Conservation (phyloP, 495 filamentous ascomycete species). For the Penicillium pancosmium region DNA sequence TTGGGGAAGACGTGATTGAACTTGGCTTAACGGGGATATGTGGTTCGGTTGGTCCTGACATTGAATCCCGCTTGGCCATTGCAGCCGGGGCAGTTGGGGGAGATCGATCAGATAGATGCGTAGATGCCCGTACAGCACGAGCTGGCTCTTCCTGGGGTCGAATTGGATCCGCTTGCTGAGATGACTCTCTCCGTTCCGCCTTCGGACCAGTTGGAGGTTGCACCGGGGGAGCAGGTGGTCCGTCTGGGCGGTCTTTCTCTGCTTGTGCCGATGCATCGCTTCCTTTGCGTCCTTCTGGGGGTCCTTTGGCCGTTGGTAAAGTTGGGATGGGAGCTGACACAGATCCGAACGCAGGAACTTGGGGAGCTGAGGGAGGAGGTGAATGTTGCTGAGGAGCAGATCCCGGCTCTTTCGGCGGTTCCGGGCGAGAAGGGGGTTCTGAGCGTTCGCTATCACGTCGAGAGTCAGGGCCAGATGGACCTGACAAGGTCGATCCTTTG, state of each 20-base stretch:
- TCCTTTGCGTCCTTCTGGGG: conserved; percentile 43
- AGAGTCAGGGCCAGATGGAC: conserved; percentile 33
- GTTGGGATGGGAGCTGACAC: conserved; percentile 38
- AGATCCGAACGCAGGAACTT: conserved; percentile 82
- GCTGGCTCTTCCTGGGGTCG: conserved; percentile 18
- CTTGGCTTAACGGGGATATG: conserved; percentile 25
- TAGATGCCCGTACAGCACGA: conserved; percentile 17
- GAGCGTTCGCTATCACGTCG: conserved; percentile 47
- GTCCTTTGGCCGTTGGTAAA: conserved; percentile 31
- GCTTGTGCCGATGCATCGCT: conserved; percentile 36
- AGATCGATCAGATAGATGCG: conserved; percentile 32
- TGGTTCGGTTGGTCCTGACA: conserved; percentile 19
- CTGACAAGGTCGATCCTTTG: conserved; percentile 38
- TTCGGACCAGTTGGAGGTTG: conserved; percentile 48
- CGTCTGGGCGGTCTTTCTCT: conserved; percentile 32
- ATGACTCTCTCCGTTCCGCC: conserved; percentile 33
- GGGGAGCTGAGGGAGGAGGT: conserved; percentile 77
- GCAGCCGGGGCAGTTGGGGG: conserved; percentile 48
- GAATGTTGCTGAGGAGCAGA: conserved; percentile 44
- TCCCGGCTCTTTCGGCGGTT: conserved; percentile 43
- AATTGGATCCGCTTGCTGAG: conserved; percentile 23
- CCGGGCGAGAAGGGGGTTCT: conserved; percentile 42
- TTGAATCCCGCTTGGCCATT: conserved; percentile 36
- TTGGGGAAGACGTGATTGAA: conserved; percentile 29
- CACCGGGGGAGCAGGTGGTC: conserved; percentile 21